Evolutionary conservation across 192 early-diverging fungal species (phyloP).

Genomic region (Fimicolochytrium jonesii): DNA sequence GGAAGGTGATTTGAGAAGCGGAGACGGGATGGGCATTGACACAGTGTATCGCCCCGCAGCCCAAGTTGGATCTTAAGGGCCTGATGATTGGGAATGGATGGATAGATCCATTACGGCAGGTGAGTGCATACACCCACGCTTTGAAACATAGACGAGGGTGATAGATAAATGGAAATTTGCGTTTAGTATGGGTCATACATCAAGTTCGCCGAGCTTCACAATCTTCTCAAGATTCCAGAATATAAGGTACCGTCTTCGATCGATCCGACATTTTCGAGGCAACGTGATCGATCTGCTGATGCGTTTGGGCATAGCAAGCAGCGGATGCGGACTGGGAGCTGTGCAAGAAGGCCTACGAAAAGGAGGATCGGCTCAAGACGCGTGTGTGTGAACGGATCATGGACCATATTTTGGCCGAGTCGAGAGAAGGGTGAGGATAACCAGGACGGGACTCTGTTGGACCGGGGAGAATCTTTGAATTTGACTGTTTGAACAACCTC

Average conservation of each 20-base stretch:
- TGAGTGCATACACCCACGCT: too few species aligned
- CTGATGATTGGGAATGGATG: constrained; percentile 73
- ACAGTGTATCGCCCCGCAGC: constrained; percentile 2
- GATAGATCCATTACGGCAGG: constrained; percentile 62
- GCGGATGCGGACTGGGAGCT: constrained; percentile 12
- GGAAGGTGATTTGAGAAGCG: too few species aligned
- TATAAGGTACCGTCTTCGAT: constrained; percentile 4
- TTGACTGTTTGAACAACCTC: too few species aligned
- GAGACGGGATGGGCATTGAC: too few species aligned
- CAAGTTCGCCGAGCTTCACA: constrained; percentile 36
- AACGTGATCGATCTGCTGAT: neutral
- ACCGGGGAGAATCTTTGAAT: too few species aligned
- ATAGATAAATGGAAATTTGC: too few species aligned
- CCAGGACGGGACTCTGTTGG: too few species aligned
- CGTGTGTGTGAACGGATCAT: constrained; percentile 41
- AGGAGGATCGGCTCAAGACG: constrained; percentile 23
- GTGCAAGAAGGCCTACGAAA: constrained; percentile 16
- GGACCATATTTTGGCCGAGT: constrained; percentile 28
- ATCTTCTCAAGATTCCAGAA: constrained; percentile 20
- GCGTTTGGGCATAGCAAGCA: neutral
- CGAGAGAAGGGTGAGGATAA: constrained; percentile 22
- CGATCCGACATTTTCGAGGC: neutral
- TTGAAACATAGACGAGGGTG: too few species aligned
- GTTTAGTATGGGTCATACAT: constrained; percentile 47
- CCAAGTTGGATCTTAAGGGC: constrained; percentile 40